Base-by-base conservation (phyloP, 805 yeast genomes). In the Yarrowia divulgata region DNA sequence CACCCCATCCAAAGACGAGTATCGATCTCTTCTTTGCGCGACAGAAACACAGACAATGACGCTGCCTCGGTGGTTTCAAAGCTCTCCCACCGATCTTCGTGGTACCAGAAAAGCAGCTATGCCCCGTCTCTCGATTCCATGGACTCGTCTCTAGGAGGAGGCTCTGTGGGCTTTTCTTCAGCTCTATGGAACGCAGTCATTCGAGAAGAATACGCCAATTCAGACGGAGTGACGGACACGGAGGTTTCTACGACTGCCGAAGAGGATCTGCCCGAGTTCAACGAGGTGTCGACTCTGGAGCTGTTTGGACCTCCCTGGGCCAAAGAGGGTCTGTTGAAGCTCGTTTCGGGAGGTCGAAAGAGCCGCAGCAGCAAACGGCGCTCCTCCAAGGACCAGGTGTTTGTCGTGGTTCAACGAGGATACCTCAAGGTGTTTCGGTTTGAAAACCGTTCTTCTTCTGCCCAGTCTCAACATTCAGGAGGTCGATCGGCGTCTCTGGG, bases 241-340 rank as follows among this genome's bases (percentile, higher is more conserved):
- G 66, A 60, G 8, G 32, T 34, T 16, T 57, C 64, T 5, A 23
- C 4, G 29, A 23, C 29, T 23, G 29, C 29, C 29, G 48, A 62
- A 23, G 67, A 46, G 2, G 67, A 62, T 1, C 12, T 14, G 3
- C 19, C 16, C 9, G 57, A 48, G 48, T 48, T 18, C 68, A 37
- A 39, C 39, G 69, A 52, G 35, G 50, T 54, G 18, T 42, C 62
- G 7, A 40, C 69, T 35, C 79, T 89, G 69, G 92, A 88, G 73
- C 80, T 87, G 54, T 83, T 83, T 63, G 94, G 93, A 1, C 86
- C 93, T 0, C 94, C 95, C 0, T 90, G 91, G 86, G 82, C 87
- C 67, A 88, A 90, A 74, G 93, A 90, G 77, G 93, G 95, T 0
- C 75, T 89, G 46, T 80, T 88, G 72, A 71, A 73, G 46, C 71